Evolutionary conservation across 305 asterid species (phyloP).

Genomic region (Fraxinus xanthoxyloides): DNA sequence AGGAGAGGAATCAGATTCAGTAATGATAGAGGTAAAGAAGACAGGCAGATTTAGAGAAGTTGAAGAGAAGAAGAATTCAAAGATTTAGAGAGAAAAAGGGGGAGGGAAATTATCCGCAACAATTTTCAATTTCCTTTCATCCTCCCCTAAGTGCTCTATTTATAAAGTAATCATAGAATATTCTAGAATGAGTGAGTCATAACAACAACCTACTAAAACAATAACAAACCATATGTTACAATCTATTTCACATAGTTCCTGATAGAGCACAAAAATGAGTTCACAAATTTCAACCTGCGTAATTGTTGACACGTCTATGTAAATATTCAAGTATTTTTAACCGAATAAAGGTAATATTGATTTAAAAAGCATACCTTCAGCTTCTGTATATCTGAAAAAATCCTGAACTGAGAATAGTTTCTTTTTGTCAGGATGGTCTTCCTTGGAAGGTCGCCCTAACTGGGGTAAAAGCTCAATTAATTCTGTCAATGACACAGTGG

Average conservation of each 20-base stretch:
- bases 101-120: too few relatives aligned
- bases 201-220: background rate
- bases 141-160: too few relatives aligned
- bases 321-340: background rate
- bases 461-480: slow-evolving; percentile 92
- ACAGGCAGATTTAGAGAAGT: too few relatives aligned
- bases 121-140: too few relatives aligned
- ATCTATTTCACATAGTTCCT: background rate
- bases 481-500: slow-evolving; percentile 85
- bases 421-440: slow-evolving; percentile 96
- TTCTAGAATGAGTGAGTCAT: too few relatives aligned
- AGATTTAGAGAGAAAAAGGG: too few relatives aligned
- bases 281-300: background rate
- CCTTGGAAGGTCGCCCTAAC: slow-evolving; percentile 78
- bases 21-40: too few relatives aligned
- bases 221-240: background rate
- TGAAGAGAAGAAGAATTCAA: too few relatives aligned
- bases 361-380: slow-evolving; percentile 66
- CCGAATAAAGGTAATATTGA: background rate
- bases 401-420: slow-evolving; percentile 94
- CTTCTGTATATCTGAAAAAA: slow-evolving; percentile 93
- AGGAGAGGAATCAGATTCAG: too few relatives aligned
- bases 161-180: too few relatives aligned
- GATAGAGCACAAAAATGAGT: background rate
- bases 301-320: background rate